Evolutionary conservation across 148 eudicot species (phyloP), one percentile per base, ranked within the genome.

Genomic region (Salicornia ramosissima): DNA sequence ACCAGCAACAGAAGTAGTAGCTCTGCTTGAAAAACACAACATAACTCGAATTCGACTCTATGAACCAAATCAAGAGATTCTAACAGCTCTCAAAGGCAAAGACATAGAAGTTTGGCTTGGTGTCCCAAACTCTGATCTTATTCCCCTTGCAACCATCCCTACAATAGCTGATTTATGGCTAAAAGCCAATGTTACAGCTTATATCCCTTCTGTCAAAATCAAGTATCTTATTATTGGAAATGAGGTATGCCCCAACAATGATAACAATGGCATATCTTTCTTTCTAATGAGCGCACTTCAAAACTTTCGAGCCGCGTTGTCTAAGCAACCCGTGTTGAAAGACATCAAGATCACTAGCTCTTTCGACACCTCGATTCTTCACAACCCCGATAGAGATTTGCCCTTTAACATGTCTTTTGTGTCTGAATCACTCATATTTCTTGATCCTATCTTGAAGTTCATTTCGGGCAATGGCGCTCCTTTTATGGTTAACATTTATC

Each of bases 221-320:
- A 73, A 77, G 53, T 75, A 81, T 78, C 72, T 86, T 43, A 72
- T 57, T 10, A 81, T 81, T 10, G 90, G 90, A 15, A 80, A 78
- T 54, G 90, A 83, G 24, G 42, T 83, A 12, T 63, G 65, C 22
- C 54, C 36, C 28, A 74, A 51, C 19, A 79, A 65, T 46, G 73
- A 14, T 18, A 42, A 46, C 15, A 43, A 61, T 6, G 10, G 19
- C 4, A 33, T 28, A 16, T 8, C 76, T 0, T 67, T 34, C 6
- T 33, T 34, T 12, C 50, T 73, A 24, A 21, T 64, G 7, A n/a
- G 2, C 1, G 68, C 74, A 0, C 45, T 75, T 57, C 1, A n/a
- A 54, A 65, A 65, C 25, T 7, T 82, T n/a, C 55, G 69, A n/a
- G n/a, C 2, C 0, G 78, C 74, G 2, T 24, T 85, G 18, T 42